These are phyloP conservation scores for Suillus ampliporus DNA, from an alignment of 768 basidiomycete species.

Conservation along the genomic window DNA sequence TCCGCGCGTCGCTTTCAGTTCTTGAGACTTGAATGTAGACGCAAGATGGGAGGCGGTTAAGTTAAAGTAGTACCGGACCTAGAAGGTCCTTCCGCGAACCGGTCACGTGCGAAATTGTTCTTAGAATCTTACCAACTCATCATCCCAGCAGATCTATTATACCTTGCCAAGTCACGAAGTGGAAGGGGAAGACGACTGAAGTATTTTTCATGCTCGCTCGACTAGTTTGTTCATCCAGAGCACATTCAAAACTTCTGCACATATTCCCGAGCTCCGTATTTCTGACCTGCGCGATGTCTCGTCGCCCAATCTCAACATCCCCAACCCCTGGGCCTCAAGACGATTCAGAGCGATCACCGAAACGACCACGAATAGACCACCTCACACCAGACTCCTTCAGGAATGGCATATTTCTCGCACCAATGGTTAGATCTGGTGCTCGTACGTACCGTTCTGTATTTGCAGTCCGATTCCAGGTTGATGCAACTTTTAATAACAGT, in stretches of 20 bases:
- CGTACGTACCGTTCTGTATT: conserved; percentile 53
- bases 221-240: background rate
- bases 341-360: conserved; percentile 39
- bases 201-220: background rate
- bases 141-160: background rate
- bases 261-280: background rate
- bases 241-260: background rate
- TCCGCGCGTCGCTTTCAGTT: background rate
- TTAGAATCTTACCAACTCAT: background rate
- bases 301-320: conserved; percentile 56
- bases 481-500: conserved; percentile 53
- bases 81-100: conserved; percentile 6
- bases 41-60: background rate
- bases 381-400: conserved; percentile 80
- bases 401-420: conserved; percentile 92
- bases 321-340: conserved; percentile 37
- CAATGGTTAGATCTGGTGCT: conserved; percentile 96
- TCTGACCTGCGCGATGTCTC: conserved; percentile 46
- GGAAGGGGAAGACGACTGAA: background rate
- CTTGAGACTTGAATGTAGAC: background rate
- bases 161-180: background rate
- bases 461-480: background rate
- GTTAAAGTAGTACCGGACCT: background rate
- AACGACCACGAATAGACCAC: conserved; percentile 61
- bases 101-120: conserved; percentile 1